A percentile compares a stretch with the other conserved stretches of the same genome.
phyloP scores from a whole-genome alignment of 768 basidiomycete genomes.

The Suillus americanus region DNA sequence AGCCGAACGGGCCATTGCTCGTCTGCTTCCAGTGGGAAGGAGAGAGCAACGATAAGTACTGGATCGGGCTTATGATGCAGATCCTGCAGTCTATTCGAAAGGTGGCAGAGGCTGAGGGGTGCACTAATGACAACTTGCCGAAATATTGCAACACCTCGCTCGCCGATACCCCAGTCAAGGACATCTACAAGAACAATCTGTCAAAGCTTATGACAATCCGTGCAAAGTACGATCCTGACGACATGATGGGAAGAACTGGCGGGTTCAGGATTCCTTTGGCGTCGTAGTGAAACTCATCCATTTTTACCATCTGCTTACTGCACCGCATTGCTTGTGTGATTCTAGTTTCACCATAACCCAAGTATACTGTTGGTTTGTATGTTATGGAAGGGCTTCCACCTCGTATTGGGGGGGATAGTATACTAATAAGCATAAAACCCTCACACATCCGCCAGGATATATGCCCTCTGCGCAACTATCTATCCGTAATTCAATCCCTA shows the following conservation, averaged over 20 bases:
- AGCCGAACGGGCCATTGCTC: constrained; percentile 15
- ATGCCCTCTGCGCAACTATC: no score
- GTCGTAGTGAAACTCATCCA: no score
- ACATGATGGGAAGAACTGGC: constrained; percentile 9
- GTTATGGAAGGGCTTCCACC: no score
- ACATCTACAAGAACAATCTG: constrained; percentile 12
- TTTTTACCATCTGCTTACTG: no score
- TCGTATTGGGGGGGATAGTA: no score
- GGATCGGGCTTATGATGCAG: constrained; percentile 9
- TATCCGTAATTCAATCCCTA: no score
- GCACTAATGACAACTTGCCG: constrained; percentile 5
- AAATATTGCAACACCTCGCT: constrained; percentile 12
- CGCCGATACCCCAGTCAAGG: constrained; percentile 1
- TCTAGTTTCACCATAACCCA: no score
- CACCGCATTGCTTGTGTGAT: no score
- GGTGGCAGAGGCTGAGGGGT: neutral
- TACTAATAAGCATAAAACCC: no score
- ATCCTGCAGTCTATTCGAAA: constrained; percentile 1
- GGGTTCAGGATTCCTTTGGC: no score
- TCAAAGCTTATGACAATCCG: constrained; percentile 1
- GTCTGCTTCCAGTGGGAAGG: constrained; percentile 17
- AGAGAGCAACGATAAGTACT: constrained; percentile 10
- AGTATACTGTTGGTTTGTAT: no score
- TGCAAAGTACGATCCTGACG: constrained; percentile 11
- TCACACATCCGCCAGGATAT: no score